Evolutionary conservation across 1,284 basidiomycete genomes (phyloP).

Genomic region (Megacollybia platyphylla): DNA sequence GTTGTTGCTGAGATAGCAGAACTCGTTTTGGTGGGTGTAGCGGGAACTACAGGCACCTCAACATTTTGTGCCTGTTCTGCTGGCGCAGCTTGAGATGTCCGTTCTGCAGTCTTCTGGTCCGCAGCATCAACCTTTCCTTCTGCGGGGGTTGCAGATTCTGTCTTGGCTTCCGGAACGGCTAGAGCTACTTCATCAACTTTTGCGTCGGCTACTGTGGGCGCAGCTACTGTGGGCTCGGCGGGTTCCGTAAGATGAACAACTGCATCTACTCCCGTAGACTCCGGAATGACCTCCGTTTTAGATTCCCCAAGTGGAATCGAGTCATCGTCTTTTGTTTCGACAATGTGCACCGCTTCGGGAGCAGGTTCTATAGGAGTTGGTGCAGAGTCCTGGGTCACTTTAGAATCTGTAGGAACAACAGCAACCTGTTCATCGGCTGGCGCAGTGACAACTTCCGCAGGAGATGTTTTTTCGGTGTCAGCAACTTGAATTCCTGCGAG

Average conservation of each 20-base stretch:
- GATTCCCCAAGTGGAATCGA: not conserved
- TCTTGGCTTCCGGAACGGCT: not conserved
- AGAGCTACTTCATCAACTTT: not conserved
- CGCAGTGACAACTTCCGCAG: not conserved
- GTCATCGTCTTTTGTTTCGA: slow-evolving; percentile 1
- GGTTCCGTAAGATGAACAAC: not conserved
- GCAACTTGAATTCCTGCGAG: not conserved
- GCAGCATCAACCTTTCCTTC: not conserved
- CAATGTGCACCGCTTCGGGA: not conserved
- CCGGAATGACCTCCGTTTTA: not conserved
- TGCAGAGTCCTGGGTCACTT: too few species aligned
- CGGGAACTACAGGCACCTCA: not conserved
- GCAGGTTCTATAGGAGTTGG: not conserved
- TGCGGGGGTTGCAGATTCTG: not conserved
- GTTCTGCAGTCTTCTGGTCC: not conserved
- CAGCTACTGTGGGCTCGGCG: not conserved
- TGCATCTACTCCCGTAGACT: not conserved
- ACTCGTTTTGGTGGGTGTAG: not conserved
- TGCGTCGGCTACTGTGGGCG: not conserved
- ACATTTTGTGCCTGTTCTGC: not conserved
- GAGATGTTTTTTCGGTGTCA: not conserved
- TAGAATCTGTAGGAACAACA: not conserved
- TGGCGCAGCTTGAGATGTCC: not conserved
- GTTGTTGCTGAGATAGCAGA: not conserved
- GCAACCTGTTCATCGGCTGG: not conserved